A percentile compares a stretch with the other conserved stretches of the same genome.
Evolutionary conservation across 306 rosid species (phyloP).

Genomic region (Citrullus colocynthis): DNA sequence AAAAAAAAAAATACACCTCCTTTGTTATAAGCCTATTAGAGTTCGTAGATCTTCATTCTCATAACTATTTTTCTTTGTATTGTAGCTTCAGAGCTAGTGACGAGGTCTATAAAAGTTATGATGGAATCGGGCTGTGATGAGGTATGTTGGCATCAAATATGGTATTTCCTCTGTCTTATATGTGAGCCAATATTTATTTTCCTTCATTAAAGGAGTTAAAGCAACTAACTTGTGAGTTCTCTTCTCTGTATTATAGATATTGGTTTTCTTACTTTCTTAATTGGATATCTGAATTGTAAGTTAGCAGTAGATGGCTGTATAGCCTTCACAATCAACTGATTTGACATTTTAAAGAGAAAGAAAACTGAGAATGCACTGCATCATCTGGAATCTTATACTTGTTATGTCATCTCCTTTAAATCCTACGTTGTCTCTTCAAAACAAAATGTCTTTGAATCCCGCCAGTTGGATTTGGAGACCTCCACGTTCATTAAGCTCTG

Average conservation of each 20-base stretch:
- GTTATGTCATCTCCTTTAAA: not conserved
- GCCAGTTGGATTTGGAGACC: not conserved
- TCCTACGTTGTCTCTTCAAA: not conserved
- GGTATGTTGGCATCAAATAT: constrained; percentile 30
- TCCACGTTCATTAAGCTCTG: not conserved
- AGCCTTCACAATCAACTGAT: not conserved
- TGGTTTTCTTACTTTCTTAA: not conserved
- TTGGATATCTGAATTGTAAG: not conserved
- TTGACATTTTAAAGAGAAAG: not conserved
- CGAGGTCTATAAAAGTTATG: constrained; percentile 81
- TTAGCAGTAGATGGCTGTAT: not conserved
- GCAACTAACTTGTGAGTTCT: not conserved
- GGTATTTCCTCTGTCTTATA: not conserved
- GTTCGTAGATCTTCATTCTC: constrained; percentile 5
- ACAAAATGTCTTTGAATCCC: not conserved
- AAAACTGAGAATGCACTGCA: not conserved
- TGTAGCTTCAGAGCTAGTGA: constrained; percentile 84
- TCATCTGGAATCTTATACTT: not conserved
- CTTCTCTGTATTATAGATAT: not conserved
- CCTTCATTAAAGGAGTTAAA: not conserved
- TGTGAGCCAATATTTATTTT: not conserved
- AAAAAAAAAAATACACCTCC: not conserved
- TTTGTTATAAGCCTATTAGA: not conserved
- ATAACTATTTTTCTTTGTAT: not conserved
- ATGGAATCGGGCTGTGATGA: constrained; percentile 97